Conservation (phyloP, 331 rosid species). For the Quercus phellos region DNA sequence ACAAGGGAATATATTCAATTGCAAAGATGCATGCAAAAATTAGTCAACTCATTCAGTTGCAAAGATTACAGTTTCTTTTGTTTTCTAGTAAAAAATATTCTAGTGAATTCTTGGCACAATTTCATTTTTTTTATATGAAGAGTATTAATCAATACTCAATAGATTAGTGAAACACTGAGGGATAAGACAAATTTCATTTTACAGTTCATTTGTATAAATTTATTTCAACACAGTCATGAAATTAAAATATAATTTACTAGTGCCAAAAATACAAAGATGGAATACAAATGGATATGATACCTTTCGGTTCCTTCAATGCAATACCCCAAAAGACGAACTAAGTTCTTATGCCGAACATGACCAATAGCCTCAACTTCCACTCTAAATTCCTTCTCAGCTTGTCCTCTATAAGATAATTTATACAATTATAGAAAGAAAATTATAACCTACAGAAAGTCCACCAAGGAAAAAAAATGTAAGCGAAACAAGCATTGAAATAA, state of each 20-base stretch:
- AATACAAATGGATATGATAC: conserved; percentile 31
- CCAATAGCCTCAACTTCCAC: conserved; percentile 98
- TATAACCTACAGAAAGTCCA: background rate
- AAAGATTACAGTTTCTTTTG: background rate
- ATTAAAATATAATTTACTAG: background rate
- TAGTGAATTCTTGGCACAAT: background rate
- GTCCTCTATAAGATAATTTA: conserved; percentile 56
- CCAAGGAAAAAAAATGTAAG: conserved; percentile 4
- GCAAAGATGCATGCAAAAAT: background rate
- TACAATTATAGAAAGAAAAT: conserved; percentile 9
- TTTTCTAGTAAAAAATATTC: background rate
- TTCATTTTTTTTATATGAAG: background rate
- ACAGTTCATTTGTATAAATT: conserved; percentile 9
- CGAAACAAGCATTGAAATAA: conserved; percentile 18
- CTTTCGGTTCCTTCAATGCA: conserved; percentile 95
- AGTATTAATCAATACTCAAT: background rate
- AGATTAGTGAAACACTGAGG: background rate
- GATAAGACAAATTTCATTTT: background rate
- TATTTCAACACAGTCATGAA: conserved; percentile 7
- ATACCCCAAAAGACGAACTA: conserved; percentile 86
- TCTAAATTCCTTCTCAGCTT: conserved; percentile 91
- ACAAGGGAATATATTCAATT: conserved; percentile 16
- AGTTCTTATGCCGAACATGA: conserved; percentile 86
- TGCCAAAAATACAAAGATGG: conserved; percentile 1
- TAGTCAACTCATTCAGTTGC: too few relatives aligned